Evolutionary conservation across 1,284 basidiomycete genomes (phyloP).

Genomic region (Pterula multifida): DNA sequence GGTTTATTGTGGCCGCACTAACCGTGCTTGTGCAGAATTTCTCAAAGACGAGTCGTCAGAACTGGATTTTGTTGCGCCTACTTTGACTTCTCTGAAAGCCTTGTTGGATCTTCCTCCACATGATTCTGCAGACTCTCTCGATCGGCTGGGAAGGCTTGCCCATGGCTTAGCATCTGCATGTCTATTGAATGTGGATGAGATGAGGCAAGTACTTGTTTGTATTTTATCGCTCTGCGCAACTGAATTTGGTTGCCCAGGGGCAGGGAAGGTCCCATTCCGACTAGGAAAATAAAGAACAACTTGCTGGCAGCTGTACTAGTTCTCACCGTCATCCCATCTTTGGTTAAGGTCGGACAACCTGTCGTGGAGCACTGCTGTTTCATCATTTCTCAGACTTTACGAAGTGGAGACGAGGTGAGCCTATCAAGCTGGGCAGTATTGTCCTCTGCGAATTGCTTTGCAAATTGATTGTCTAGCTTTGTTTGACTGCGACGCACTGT

Average conservation of each 20-base stretch:
- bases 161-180: conserved; percentile 84
- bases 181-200: conserved; percentile 80
- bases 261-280: conserved; percentile 64
- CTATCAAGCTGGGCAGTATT: too few relatives aligned
- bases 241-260: conserved; percentile 38
- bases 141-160: conserved; percentile 48
- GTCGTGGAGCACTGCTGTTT: conserved; percentile 81
- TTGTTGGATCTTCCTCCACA: conserved; percentile 46
- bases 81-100: conserved; percentile 66
- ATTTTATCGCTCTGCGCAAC: conserved; percentile 4
- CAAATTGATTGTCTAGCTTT: conserved; percentile 34
- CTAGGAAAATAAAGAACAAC: conserved; percentile 86
- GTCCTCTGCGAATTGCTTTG: not conserved
- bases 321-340: conserved; percentile 67
- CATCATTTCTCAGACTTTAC: conserved; percentile 68
- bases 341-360: conserved; percentile 58
- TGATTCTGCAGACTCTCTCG: conserved; percentile 20
- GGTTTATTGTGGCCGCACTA: not conserved
- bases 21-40: conserved; percentile 52
- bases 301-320: conserved; percentile 80
- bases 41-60: conserved; percentile 76
- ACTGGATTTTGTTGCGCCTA: conserved; percentile 69
- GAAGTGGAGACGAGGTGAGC: conserved; percentile 57
- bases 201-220: conserved; percentile 50
- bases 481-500: conserved; percentile 83